Percentiles rank a stretch among this genome's conserved stretches.
These are phyloP conservation scores for Candida chauliodis DNA, from an alignment of 805 yeast genomes.

Conservation along the genomic window DNA sequence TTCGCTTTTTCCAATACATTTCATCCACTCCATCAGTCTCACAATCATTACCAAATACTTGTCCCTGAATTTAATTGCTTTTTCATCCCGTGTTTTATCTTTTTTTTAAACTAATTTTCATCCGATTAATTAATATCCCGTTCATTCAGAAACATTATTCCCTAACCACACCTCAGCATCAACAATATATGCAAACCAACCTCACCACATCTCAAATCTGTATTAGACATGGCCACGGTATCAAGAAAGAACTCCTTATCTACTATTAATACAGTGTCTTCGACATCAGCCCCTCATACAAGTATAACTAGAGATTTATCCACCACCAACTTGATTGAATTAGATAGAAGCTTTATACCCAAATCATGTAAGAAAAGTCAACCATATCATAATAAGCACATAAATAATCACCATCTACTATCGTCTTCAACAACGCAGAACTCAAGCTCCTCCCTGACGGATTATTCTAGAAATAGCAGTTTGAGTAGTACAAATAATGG, in stretches of 20 bases:
- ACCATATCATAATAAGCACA: background rate
- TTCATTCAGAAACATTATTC: too few relatives aligned
- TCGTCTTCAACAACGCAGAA: background rate
- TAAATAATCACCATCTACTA: background rate
- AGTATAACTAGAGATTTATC: conserved; percentile 24
- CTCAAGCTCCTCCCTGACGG: background rate
- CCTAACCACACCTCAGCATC: too few relatives aligned
- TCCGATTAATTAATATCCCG: too few relatives aligned
- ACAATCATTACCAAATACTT: too few relatives aligned
- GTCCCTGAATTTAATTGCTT: too few relatives aligned
- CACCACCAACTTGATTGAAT: conserved; percentile 35
- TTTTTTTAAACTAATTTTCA: too few relatives aligned
- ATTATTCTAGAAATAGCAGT: background rate
- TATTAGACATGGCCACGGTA: too few relatives aligned
- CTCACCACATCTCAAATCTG: too few relatives aligned
- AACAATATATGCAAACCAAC: too few relatives aligned
- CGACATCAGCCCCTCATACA: conserved; percentile 7
- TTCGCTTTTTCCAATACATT: too few relatives aligned
- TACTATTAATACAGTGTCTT: conserved; percentile 21
- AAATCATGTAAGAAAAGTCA: conserved; percentile 26
- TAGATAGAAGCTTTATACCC: conserved; percentile 39
- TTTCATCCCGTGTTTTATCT: too few relatives aligned
- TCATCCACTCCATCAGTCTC: too few relatives aligned
- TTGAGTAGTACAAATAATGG: background rate
- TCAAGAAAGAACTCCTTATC: conserved; percentile 33